Evolutionary conservation across 179 eudicot species (phyloP).

Genomic region (Spergularia azorica): DNA sequence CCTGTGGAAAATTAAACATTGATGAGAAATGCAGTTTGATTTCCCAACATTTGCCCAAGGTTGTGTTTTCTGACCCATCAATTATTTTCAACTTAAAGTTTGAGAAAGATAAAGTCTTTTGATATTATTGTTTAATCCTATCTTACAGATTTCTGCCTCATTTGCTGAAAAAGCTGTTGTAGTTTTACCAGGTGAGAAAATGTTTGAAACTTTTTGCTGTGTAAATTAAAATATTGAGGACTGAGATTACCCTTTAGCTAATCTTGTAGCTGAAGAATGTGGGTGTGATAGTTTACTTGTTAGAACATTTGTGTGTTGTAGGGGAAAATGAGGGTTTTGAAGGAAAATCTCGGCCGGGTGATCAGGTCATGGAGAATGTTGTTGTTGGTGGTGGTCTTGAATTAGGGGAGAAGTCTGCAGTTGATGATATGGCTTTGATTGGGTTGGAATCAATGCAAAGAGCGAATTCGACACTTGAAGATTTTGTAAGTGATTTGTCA

Average conservation of each 20-base stretch:
- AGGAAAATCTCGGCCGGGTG: constrained; percentile 12
- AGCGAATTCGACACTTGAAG: constrained; percentile 95
- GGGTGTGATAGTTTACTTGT: background rate
- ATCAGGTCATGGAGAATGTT: constrained; percentile 21
- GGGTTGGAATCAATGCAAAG: constrained; percentile 82
- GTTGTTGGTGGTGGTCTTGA: constrained; percentile 12
- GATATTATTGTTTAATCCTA: background rate
- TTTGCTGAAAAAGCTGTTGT: constrained; percentile 30
- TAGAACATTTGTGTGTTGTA: constrained; percentile 11
- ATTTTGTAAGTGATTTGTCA: constrained; percentile 61
- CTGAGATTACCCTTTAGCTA: background rate
- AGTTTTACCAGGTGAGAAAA: constrained; percentile 28
- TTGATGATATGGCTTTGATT: constrained; percentile 45
- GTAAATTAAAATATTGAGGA: background rate
- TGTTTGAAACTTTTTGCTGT: background rate
- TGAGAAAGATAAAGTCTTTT: background rate
- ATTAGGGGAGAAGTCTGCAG: background rate
- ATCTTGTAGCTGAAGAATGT: background rate
- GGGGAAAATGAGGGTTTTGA: constrained; percentile 5
- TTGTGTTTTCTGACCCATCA: constrained; percentile 16
- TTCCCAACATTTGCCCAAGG: constrained; percentile 61
- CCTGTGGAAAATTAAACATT: constrained; percentile 62
- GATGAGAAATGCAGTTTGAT: constrained; percentile 65
- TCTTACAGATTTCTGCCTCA: constrained; percentile 29
- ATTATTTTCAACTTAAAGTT: background rate